phyloP scores from a whole-genome alignment of 176 grass and related monocot species.

The Eragrostis nindensis region DNA sequence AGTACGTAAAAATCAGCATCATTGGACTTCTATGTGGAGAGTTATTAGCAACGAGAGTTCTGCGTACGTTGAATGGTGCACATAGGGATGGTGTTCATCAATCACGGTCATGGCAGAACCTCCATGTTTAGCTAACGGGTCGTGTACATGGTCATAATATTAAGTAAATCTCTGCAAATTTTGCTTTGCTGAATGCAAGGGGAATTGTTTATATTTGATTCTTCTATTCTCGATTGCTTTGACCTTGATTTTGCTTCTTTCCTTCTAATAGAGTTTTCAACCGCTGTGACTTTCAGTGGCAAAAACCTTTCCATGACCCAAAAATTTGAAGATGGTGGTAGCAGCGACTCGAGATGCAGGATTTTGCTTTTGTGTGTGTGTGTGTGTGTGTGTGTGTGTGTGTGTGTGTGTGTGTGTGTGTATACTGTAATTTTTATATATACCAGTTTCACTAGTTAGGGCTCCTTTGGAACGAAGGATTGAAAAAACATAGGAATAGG shows the following conservation, averaged over 20 bases:
- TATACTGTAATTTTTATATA: constrained; percentile 5
- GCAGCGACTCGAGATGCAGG: neutral
- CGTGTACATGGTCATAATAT: neutral
- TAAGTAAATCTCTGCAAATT: neutral
- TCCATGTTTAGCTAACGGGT: neutral
- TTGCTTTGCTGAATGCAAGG: neutral
- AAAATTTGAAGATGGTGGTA: constrained; percentile 10
- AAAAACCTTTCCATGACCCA: constrained; percentile 30
- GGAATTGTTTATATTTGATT: neutral
- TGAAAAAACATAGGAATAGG: too few species aligned
- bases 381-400: too few species aligned
- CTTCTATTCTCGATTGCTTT: neutral
- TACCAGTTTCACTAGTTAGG: neutral
- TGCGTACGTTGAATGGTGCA: neutral
- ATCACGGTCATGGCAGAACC: too few species aligned
- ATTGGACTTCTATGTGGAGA: neutral
- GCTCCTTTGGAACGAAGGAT: too few species aligned
- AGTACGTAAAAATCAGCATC: neutral
- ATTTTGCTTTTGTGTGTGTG: too few species aligned
- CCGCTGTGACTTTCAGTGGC: constrained; percentile 36
- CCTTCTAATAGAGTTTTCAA: neutral
- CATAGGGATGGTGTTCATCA: neutral
- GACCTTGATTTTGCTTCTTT: neutral
- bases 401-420: constrained; percentile 6
- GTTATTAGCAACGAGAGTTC: too few species aligned